These are phyloP conservation scores for Clavulina sp. DNA, from an alignment of 768 basidiomycete genomes.

Conservation along the genomic window DNA sequence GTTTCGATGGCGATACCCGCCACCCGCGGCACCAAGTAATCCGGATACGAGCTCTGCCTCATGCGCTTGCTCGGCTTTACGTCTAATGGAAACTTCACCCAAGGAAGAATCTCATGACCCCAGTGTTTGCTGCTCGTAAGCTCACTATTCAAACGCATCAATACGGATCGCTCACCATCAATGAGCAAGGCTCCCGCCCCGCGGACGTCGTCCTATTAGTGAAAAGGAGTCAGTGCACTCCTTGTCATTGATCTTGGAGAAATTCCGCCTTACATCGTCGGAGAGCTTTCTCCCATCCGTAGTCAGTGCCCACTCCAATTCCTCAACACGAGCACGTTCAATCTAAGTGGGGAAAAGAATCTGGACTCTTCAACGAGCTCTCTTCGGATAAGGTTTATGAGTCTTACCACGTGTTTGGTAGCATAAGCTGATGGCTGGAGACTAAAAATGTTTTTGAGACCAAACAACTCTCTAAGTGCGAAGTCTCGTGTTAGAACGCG, in stretches of 20 bases:
- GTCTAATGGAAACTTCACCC: background rate
- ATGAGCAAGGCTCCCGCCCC: slow-evolving; percentile 52
- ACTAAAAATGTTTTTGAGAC: slow-evolving; percentile 66
- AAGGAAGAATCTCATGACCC: background rate
- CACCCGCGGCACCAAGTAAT: background rate
- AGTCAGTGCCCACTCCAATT: slow-evolving; percentile 67
- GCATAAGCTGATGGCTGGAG: slow-evolving; percentile 51
- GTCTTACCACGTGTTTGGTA: slow-evolving; percentile 52
- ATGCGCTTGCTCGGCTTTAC: background rate
- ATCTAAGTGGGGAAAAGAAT: slow-evolving; percentile 30
- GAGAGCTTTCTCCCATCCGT: slow-evolving; percentile 27
- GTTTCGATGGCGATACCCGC: background rate
- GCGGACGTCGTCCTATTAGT: slow-evolving; percentile 33
- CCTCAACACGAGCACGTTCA: slow-evolving; percentile 51
- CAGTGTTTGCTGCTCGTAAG: background rate
- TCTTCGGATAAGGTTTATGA: background rate
- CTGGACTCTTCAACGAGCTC: background rate
- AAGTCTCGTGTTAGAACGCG: background rate
- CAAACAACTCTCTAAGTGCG: slow-evolving; percentile 43
- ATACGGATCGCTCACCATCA: slow-evolving; percentile 28
- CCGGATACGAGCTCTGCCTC: background rate
- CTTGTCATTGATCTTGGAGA: background rate
- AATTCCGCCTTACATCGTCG: slow-evolving; percentile 4
- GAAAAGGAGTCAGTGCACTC: background rate
- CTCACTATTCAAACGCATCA: background rate